These are phyloP conservation scores for Tricholoma furcatifolium DNA, from an alignment of 768 basidiomycete genomes.

Conservation along the genomic window DNA sequence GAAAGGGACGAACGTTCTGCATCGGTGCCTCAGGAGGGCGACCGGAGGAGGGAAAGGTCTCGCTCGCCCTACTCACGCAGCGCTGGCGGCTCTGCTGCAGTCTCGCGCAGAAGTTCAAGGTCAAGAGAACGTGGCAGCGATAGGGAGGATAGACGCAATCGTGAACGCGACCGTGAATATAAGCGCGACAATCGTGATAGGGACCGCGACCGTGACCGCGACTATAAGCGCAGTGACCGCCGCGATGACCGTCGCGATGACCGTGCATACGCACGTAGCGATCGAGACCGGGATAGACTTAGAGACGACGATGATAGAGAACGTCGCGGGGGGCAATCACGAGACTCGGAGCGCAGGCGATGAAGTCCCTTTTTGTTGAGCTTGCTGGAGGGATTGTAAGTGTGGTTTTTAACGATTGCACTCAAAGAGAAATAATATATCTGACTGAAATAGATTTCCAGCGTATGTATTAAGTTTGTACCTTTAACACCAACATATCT, in stretches of 20 bases:
- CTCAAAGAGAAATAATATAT: background rate
- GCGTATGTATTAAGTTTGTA: background rate
- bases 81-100: constrained; percentile 32
- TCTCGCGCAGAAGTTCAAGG: constrained; percentile 50
- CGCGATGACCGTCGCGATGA: constrained; percentile 4
- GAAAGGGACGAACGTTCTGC: constrained; percentile 44
- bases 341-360: constrained; percentile 23
- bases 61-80: constrained; percentile 32
- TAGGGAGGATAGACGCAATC: constrained; percentile 25
- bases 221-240: constrained; percentile 13
- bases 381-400: background rate
- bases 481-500: background rate
- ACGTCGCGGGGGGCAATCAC: constrained; percentile 28
- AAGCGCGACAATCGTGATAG: constrained; percentile 1
- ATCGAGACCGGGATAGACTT: constrained; percentile 22
- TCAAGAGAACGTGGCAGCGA: constrained; percentile 45
- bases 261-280: constrained; percentile 2
- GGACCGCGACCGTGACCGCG: constrained; percentile 11
- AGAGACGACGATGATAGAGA: constrained; percentile 33
- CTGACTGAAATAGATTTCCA: background rate
- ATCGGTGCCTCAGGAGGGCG: constrained; percentile 16
- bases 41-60: constrained; percentile 30
- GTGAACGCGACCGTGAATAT: constrained; percentile 15
- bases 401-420: background rate
- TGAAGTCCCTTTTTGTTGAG: constrained; percentile 1